phyloP scores from a whole-genome alignment of 371 early-diverging fungal genomes.

The Catenaria anguillulae region DNA sequence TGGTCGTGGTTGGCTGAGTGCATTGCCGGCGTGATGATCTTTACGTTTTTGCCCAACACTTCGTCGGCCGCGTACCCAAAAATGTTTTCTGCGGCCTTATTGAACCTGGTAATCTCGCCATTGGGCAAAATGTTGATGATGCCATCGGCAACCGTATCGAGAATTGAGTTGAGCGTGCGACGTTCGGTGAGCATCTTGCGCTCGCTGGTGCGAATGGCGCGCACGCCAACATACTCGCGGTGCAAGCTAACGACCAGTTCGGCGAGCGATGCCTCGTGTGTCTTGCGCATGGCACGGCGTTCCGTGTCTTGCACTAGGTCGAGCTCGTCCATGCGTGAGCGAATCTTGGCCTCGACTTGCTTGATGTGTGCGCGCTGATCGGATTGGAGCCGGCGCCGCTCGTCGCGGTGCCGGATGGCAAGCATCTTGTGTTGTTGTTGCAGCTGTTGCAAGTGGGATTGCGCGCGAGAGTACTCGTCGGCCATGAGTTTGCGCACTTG shows the following conservation, averaged over 20 bases:
- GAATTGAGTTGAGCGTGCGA: slow-evolving; percentile 18
- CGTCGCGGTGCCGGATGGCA: background rate
- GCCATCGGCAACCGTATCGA: slow-evolving; percentile 12
- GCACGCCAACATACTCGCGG: slow-evolving; percentile 22
- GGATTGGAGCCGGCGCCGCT: background rate
- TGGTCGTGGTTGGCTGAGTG: slow-evolving; percentile 15
- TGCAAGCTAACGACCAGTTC: slow-evolving; percentile 14
- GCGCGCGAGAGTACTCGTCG: background rate
- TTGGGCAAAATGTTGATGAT: slow-evolving; percentile 18
- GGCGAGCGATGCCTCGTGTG: slow-evolving; percentile 12
- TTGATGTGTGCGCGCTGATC: background rate
- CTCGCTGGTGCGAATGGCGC: slow-evolving; percentile 17
- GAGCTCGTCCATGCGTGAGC: background rate
- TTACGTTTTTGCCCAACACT: slow-evolving; percentile 17
- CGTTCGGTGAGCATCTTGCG: slow-evolving; percentile 18
- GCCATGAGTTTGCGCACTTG: no score
- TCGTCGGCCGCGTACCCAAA: slow-evolving; percentile 8
- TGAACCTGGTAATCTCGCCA: slow-evolving; percentile 17
- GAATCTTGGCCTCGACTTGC: background rate
- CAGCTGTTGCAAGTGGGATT: background rate
- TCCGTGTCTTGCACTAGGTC: slow-evolving; percentile 13
- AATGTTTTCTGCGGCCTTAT: slow-evolving; percentile 9
- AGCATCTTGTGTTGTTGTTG: background rate
- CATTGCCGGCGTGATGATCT: slow-evolving; percentile 17
- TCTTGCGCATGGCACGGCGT: slow-evolving; percentile 5